Percentiles rank a stretch among this genome's conserved stretches.
phyloP scores from a whole-genome alignment of 257 asterid genomes.

The Solanum pennellii region DNA sequence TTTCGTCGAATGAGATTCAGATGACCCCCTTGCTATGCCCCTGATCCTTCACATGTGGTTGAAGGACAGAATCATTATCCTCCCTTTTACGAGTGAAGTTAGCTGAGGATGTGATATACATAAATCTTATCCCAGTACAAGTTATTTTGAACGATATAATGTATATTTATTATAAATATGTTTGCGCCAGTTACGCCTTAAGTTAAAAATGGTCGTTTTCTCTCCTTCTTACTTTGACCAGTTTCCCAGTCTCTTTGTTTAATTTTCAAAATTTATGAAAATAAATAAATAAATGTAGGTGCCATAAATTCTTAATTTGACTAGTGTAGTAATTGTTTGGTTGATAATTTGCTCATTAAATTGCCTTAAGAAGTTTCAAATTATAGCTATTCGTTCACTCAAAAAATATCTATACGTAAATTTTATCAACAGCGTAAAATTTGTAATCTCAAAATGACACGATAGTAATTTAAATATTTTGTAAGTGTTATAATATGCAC shows the following conservation, averaged over 20 bases:
- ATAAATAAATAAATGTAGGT: neutral
- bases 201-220: neutral
- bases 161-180: neutral
- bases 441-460: neutral
- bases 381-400: neutral
- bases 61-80: neutral
- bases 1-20: too few relatives aligned
- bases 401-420: neutral
- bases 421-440: neutral
- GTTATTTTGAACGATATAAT: too few relatives aligned
- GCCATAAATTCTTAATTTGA: neutral
- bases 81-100: neutral
- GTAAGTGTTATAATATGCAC: neutral
- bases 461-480: neutral
- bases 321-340: neutral
- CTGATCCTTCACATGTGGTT: neutral
- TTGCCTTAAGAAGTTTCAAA: neutral
- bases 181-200: neutral
- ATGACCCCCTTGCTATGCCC: too few relatives aligned
- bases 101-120: neutral
- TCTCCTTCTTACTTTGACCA: neutral
- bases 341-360: neutral
- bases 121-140: neutral
- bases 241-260: neutral
- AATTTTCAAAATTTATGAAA: neutral